Evolutionary conservation across 164 flowering plant genomes (phyloP).

Genomic region (Warburgia ugandensis): DNA sequence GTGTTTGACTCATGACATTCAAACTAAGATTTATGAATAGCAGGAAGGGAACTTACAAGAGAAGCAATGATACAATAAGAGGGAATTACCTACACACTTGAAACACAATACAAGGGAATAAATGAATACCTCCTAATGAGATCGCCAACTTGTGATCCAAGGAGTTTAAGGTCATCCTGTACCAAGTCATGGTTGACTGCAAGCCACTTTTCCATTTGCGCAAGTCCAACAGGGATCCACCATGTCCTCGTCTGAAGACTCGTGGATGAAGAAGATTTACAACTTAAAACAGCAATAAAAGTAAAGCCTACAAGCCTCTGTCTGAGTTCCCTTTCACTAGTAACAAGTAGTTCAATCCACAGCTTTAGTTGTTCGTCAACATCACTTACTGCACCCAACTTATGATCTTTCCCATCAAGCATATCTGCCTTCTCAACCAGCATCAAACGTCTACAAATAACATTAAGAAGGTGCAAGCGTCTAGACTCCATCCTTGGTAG

Average conservation of each 20-base stretch:
- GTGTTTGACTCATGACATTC: too few species aligned
- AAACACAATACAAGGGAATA: background rate
- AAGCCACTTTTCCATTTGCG: conserved; percentile 78
- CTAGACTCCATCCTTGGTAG: conserved; percentile 41
- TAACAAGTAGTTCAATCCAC: conserved; percentile 48
- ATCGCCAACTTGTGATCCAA: conserved; percentile 36
- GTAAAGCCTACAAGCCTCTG: conserved; percentile 61
- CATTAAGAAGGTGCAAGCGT: conserved; percentile 61
- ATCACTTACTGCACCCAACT: conserved; percentile 13
- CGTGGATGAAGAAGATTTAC: conserved; percentile 18
- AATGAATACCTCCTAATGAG: conserved; percentile 35
- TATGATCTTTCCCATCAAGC: conserved; percentile 13
- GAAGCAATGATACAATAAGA: background rate
- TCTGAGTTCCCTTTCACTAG: conserved; percentile 63
- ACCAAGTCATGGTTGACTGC: conserved; percentile 23
- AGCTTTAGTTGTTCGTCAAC: conserved; percentile 23
- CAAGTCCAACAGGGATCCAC: conserved; percentile 65
- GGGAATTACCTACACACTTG: background rate
- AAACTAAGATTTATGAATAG: too few species aligned
- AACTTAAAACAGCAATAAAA: conserved; percentile 32
- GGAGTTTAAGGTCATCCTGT: conserved; percentile 31
- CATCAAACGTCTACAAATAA: conserved; percentile 55
- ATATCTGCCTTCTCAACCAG: conserved; percentile 41
- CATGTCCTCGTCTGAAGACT: conserved; percentile 4
- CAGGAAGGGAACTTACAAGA: background rate